phyloP scores from a whole-genome alignment of 768 basidiomycete genomes.

The Sporobolomyces roseus region DNA sequence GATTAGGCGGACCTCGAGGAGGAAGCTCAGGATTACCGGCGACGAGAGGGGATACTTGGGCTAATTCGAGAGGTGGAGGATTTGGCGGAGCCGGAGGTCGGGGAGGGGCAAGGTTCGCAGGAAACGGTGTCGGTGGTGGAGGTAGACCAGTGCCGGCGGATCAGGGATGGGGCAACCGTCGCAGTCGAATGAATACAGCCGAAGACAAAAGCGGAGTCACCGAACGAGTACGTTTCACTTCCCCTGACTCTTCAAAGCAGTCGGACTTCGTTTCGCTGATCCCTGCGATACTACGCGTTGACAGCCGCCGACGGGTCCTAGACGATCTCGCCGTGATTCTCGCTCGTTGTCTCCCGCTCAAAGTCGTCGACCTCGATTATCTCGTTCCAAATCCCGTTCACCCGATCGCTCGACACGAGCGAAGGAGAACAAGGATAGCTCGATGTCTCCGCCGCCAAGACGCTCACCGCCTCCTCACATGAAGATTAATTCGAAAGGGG shows the following conservation, averaged over 20 bases:
- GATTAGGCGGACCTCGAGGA: too few relatives aligned
- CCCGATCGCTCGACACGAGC: not conserved
- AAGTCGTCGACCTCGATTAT: not conserved
- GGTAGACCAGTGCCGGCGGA: slow-evolving; percentile 7
- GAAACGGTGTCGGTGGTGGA: too few relatives aligned
- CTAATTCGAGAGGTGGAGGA: too few relatives aligned
- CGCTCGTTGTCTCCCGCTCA: slow-evolving; percentile 14
- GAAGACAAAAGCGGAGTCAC: too few relatives aligned
- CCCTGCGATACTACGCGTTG: not conserved
- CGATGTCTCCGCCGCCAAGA: not conserved
- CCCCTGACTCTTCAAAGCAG: not conserved
- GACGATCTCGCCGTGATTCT: slow-evolving; percentile 9
- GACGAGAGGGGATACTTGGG: too few relatives aligned
- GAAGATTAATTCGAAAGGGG: not conserved
- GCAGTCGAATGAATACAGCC: not conserved
- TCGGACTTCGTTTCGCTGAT: too few relatives aligned
- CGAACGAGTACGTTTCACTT: not conserved
- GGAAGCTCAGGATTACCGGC: too few relatives aligned
- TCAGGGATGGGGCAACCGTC: slow-evolving; percentile 24
- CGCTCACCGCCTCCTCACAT: not conserved
- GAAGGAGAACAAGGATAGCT: not conserved
- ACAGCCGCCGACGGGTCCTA: not conserved
- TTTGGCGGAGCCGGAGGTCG: not conserved
- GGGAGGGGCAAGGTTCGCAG: not conserved
- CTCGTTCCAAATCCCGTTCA: slow-evolving; percentile 6